Base-by-base conservation (phyloP, 2,329 filamentous ascomycete species). In the Seiridium unicorne region DNA sequence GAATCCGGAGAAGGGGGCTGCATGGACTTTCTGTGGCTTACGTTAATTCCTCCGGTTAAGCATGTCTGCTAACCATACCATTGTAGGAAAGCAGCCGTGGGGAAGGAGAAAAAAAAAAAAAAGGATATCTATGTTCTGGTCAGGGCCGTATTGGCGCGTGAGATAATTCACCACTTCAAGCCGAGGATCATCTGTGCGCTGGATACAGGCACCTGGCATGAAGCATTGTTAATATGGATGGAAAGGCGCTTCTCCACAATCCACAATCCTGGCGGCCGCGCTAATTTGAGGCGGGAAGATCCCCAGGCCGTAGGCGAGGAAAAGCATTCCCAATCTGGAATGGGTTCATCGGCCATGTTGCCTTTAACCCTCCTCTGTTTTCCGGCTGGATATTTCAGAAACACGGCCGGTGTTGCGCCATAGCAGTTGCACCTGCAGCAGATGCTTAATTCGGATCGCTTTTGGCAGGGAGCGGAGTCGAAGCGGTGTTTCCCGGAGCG, bases 201-300 rank as follows among this genome's bases (percentile, higher is more conserved):
- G 18, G 18, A 26, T 26, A 26, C 18, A 26, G 18, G 18, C 18
- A 26, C 18, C 18, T 26, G 18, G 18, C 38, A 42, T 7, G 13
- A 42, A 2, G 7, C 7, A 42, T 42, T 42, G 38, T 42, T 42
- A 7, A 42, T 26, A 26, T 26, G 38, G 7, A 42, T 42, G 38
- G 7, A 13, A 42, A 13, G 7, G 7, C 7, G 13, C 44, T 53
- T 53, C 57, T 59, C 57, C 57, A 54, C 57, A 53, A 44, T 32
- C 42, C 40, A 26, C 57, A 40, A 58, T 26, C 38, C 26, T 51
- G 42, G 47, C 40, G 34, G 8, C 44, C 38, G 42, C 57, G 40
- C 42, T 59, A 44, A 35, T 59, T 59, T 44, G 57, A 36, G 34
- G 57, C 57, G 57, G 47, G 57, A 59, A 34, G 57, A 59, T 59